Conservation (phyloP, 2,329 filamentous ascomycete genomes). For the Botryotinia convoluta region DNA sequence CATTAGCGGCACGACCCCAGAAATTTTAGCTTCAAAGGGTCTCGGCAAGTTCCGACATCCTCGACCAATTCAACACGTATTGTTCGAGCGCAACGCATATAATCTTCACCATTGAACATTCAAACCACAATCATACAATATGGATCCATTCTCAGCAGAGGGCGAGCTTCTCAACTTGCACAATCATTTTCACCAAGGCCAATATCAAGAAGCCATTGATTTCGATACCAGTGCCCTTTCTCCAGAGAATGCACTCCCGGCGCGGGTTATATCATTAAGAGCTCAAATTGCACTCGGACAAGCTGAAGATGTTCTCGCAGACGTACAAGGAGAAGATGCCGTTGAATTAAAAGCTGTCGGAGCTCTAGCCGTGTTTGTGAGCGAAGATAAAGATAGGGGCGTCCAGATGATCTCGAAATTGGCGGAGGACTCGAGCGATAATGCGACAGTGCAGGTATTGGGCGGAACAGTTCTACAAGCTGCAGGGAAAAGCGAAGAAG, state of each 20-base stretch:
- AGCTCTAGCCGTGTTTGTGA: slow-evolving; percentile 66
- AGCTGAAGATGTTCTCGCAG: slow-evolving; percentile 67
- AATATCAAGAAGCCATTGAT: slow-evolving; percentile 82
- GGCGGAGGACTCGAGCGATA: slow-evolving; percentile 64
- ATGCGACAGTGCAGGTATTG: slow-evolving; percentile 76
- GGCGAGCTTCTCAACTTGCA: slow-evolving; percentile 71
- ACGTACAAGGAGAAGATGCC: slow-evolving; percentile 61
- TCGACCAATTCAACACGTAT: slow-evolving; percentile 28
- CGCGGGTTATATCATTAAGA: slow-evolving; percentile 75
- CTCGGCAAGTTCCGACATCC: slow-evolving; percentile 4
- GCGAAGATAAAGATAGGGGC: slow-evolving; percentile 61
- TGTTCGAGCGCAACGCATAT: slow-evolving; percentile 1
- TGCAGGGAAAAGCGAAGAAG: slow-evolving; percentile 80
- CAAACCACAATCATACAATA: slow-evolving; percentile 37
- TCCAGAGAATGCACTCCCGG: slow-evolving; percentile 71
- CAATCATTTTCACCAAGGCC: slow-evolving; percentile 72
- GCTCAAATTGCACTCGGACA: slow-evolving; percentile 81
- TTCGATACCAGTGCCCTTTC: slow-evolving; percentile 81
- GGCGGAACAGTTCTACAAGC: slow-evolving; percentile 79
- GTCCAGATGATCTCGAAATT: slow-evolving; percentile 64
- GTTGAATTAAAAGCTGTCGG: slow-evolving; percentile 75
- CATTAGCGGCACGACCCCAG: slow-evolving; percentile 1
- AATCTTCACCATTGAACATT: slow-evolving; percentile 13
- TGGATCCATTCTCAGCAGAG: slow-evolving; percentile 70
- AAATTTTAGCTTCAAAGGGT: slow-evolving; percentile 10